These are phyloP conservation scores for Fistulina hepatica DNA, from an alignment of 1,284 basidiomycete species.

Conservation along the genomic window DNA sequence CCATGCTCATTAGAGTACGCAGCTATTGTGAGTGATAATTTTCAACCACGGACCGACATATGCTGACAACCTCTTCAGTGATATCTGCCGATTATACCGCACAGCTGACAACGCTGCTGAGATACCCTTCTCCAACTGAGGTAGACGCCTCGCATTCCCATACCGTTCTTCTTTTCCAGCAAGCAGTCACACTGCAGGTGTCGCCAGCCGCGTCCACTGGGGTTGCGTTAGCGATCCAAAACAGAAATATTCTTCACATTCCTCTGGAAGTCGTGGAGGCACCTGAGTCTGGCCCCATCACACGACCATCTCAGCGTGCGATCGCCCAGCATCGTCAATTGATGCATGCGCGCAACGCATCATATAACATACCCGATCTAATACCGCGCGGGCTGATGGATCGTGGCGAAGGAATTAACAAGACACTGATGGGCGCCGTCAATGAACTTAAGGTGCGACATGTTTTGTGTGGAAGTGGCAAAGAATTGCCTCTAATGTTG, in stretches of 20 bases:
- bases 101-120: conserved; percentile 72
- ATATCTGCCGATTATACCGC: conserved; percentile 77
- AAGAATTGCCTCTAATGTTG: conserved; percentile 8
- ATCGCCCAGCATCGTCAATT: conserved; percentile 15
- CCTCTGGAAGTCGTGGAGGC: conserved; percentile 50
- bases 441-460: conserved; percentile 54
- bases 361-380: conserved; percentile 52
- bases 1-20: conserved; percentile 86
- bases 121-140: conserved; percentile 57
- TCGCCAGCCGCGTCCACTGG: conserved; percentile 65
- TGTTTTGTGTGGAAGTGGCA: conserved; percentile 1
- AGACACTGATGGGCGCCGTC: conserved; percentile 65
- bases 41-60: conserved; percentile 5
- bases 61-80: conserved; percentile 36
- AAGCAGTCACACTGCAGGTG: conserved; percentile 71
- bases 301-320: conserved; percentile 12
- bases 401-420: conserved; percentile 71
- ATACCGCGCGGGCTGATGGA: conserved; percentile 64
- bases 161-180: conserved; percentile 61
- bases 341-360: conserved; percentile 31
- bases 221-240: conserved; percentile 67
- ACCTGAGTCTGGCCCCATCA: conserved; percentile 18
- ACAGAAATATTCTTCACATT: conserved; percentile 66
- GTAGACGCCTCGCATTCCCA: conserved; percentile 35
- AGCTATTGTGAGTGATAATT: conserved; percentile 54